Conservation (phyloP, 192 early-diverging fungal genomes). For the Entomortierella chlamydospora region DNA sequence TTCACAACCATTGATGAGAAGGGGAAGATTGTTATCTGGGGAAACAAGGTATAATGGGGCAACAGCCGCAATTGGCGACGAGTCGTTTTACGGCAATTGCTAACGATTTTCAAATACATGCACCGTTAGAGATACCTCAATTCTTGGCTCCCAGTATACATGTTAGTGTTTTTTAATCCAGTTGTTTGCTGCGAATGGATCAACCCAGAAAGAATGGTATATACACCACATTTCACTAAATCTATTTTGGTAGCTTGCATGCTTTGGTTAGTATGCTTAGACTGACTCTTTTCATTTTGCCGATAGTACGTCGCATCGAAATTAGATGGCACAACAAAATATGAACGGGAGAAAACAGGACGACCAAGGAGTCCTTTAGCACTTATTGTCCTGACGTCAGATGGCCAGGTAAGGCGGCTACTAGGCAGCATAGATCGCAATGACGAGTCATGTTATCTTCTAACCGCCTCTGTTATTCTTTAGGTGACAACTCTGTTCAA, state of each 20-base stretch:
- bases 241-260: neutral
- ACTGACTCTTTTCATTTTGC: too few relatives aligned
- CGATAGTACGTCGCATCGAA: conserved; percentile 42
- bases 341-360: conserved; percentile 37
- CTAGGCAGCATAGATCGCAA: too few relatives aligned
- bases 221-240: neutral
- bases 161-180: conserved; percentile 31
- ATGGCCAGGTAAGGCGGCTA: conserved; percentile 27
- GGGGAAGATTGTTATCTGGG: conserved; percentile 51
- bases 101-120: neutral
- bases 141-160: conserved; percentile 44
- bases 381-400: conserved; percentile 31
- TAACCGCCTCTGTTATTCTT: neutral
- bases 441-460: neutral
- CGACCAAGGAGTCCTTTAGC: conserved; percentile 26
- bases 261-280: too few relatives aligned
- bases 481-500: conserved; percentile 38
- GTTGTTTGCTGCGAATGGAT: conserved; percentile 52
- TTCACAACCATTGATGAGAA: conserved; percentile 47
- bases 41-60: conserved; percentile 30
- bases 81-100: neutral
- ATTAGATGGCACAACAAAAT: conserved; percentile 29
- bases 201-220: conserved; percentile 47
- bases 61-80: neutral
- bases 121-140: conserved; percentile 36